phyloP scores from a whole-genome alignment of 108 stramenopile genomes.

The Nannochloropsis gaditana region DNA sequence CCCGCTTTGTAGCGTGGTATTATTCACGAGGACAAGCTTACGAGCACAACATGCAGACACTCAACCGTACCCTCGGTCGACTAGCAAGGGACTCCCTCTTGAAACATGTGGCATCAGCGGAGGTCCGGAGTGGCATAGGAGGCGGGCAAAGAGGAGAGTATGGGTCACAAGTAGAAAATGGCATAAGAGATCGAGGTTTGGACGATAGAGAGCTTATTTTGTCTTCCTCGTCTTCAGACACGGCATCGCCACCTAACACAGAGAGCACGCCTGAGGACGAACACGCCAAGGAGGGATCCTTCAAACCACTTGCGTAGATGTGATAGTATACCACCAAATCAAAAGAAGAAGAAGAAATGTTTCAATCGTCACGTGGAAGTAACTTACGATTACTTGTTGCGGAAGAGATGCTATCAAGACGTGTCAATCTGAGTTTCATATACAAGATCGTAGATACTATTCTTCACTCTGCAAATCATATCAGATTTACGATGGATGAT shows the following conservation, averaged over 20 bases:
- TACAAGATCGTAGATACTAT: no score
- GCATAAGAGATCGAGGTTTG: neutral
- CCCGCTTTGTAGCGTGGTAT: conserved; percentile 3
- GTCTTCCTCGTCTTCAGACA: neutral
- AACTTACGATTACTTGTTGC: no score
- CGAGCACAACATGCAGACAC: neutral
- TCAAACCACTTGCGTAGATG: no score
- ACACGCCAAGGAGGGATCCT: no score
- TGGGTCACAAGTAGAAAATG: neutral
- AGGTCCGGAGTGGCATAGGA: neutral
- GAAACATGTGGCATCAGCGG: neutral
- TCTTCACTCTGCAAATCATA: no score
- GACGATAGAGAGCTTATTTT: neutral
- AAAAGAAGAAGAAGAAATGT: no score
- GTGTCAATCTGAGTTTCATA: no score
- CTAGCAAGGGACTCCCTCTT: neutral
- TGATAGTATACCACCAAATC: no score
- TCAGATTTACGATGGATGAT: no score
- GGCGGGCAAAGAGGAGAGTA: neutral
- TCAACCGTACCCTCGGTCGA: neutral
- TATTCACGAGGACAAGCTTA: conserved; percentile 2
- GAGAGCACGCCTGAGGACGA: no score
- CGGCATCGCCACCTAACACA: neutral
- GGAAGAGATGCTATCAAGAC: no score
- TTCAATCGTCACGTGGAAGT: no score